A percentile compares a stretch with the other conserved stretches of the same genome.
Evolutionary conservation across 768 basidiomycete species (phyloP).

Genomic region (Mrakia frigida): DNA sequence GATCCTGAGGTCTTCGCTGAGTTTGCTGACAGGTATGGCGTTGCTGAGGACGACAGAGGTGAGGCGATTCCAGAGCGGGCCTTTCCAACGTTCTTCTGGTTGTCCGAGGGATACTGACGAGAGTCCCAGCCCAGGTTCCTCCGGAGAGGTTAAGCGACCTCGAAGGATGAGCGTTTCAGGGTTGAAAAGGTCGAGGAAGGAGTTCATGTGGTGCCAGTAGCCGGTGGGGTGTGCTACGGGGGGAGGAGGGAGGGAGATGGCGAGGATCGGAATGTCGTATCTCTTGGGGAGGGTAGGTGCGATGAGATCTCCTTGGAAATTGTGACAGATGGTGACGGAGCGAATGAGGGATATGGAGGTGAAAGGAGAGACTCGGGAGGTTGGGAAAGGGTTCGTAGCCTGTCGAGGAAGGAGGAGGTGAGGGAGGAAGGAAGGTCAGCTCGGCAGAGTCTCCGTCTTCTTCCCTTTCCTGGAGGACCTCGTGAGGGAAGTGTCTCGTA

Average conservation of each 20-base stretch:
- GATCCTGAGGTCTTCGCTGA: background rate
- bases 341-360: background rate
- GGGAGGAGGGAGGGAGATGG: background rate
- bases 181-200: background rate
- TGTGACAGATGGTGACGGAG: background rate
- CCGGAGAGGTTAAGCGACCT: background rate
- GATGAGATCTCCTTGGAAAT: no score
- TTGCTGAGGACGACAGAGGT: background rate
- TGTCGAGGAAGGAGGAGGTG: no score
- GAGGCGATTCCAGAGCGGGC: background rate
- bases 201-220: background rate
- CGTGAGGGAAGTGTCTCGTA: background rate
- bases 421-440: background rate
- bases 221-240: no score
- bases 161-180: background rate
- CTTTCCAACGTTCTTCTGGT: background rate
- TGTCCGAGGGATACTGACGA: background rate
- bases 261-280: background rate
- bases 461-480: background rate
- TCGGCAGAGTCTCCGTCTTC: background rate
- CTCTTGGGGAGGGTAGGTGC: no score
- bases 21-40: no score
- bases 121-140: background rate
- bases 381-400: background rate
- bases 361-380: background rate